A percentile compares a stretch with the other conserved stretches of the same genome.
phyloP scores from a whole-genome alignment of 1,139 yeast species.

The Yamadazyma oceani region DNA sequence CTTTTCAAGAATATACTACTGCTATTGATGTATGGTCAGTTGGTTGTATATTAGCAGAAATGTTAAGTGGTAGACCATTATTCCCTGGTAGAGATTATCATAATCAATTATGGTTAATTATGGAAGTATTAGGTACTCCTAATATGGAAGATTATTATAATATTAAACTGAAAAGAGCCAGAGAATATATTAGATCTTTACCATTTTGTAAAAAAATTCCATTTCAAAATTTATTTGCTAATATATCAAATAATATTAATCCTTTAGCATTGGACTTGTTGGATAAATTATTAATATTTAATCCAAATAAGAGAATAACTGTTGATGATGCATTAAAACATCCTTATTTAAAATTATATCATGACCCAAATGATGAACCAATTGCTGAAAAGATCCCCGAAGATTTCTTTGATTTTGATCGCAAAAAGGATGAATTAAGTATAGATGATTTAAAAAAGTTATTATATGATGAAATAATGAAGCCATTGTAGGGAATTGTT shows the following conservation, averaged over 20 bases:
- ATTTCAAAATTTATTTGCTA: slow-evolving; percentile 43
- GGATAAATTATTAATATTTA: slow-evolving; percentile 58
- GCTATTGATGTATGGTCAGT: slow-evolving; percentile 98
- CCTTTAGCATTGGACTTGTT: slow-evolving; percentile 65
- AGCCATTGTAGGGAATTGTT: slow-evolving; percentile 21
- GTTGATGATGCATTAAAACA: slow-evolving; percentile 67
- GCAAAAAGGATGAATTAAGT: slow-evolving; percentile 49
- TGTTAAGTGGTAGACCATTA: slow-evolving; percentile 81
- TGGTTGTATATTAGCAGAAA: slow-evolving; percentile 94
- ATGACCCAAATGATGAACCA: slow-evolving; percentile 75
- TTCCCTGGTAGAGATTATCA: slow-evolving; percentile 96
- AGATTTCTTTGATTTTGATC: slow-evolving; percentile 65
- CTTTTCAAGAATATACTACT: slow-evolving; percentile 88
- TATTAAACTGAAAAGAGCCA: slow-evolving; percentile 80
- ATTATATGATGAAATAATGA: slow-evolving; percentile 57
- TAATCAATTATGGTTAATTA: slow-evolving; percentile 81
- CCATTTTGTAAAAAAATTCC: slow-evolving; percentile 55
- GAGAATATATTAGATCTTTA: slow-evolving; percentile 77
- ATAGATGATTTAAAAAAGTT: slow-evolving; percentile 49
- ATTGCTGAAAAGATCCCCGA: slow-evolving; percentile 55
- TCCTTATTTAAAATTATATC: slow-evolving; percentile 64
- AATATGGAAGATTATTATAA: slow-evolving; percentile 75
- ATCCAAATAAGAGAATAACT: slow-evolving; percentile 63
- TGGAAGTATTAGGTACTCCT: slow-evolving; percentile 92
- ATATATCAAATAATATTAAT: slow-evolving; percentile 28